A percentile compares a stretch with the other conserved stretches of the same genome.
Conservation (phyloP, 176 grass and related monocot species). For the Hyparrhenia diplandra region DNA sequence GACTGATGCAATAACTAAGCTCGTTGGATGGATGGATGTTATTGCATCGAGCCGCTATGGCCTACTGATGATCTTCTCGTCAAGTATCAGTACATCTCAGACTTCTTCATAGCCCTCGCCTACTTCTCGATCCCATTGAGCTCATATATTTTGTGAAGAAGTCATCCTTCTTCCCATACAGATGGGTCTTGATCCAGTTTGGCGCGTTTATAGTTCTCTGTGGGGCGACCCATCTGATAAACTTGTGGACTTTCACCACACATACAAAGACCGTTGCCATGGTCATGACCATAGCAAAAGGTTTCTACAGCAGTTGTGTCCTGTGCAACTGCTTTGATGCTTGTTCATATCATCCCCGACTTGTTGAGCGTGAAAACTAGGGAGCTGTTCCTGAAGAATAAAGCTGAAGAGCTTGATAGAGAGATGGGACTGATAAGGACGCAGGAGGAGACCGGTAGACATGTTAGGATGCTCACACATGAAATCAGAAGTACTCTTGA, state of each 20-base stretch:
- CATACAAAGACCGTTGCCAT: constrained; percentile 46
- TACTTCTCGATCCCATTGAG: constrained; percentile 85
- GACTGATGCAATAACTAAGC: neutral
- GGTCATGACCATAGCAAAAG: constrained; percentile 62
- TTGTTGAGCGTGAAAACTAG: constrained; percentile 65
- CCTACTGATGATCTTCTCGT: constrained; percentile 50
- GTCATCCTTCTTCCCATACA: constrained; percentile 52
- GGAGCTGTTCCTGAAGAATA: constrained; percentile 69
- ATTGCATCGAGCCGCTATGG: constrained; percentile 66
- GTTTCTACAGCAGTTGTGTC: constrained; percentile 62
- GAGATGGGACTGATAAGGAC: constrained; percentile 76
- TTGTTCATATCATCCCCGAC: constrained; percentile 75
- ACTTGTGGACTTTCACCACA: constrained; percentile 56
- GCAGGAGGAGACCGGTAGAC: constrained; percentile 58
- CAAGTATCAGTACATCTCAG: constrained; percentile 69
- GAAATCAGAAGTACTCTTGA: constrained; percentile 81
- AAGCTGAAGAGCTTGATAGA: constrained; percentile 64
- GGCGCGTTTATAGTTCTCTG: constrained; percentile 81
- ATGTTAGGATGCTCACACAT: constrained; percentile 75
- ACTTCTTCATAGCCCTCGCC: constrained; percentile 82
- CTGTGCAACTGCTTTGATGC: constrained; percentile 72
- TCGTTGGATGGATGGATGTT: constrained; percentile 44
- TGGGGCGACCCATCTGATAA: constrained; percentile 73
- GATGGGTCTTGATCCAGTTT: constrained; percentile 71
- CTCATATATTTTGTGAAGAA: constrained; percentile 85